Percentiles rank a stretch among this genome's conserved stretches.
Evolutionary conservation across 2,329 filamentous ascomycete species (phyloP).

Genomic region (Sphaerulina vaccinii): DNA sequence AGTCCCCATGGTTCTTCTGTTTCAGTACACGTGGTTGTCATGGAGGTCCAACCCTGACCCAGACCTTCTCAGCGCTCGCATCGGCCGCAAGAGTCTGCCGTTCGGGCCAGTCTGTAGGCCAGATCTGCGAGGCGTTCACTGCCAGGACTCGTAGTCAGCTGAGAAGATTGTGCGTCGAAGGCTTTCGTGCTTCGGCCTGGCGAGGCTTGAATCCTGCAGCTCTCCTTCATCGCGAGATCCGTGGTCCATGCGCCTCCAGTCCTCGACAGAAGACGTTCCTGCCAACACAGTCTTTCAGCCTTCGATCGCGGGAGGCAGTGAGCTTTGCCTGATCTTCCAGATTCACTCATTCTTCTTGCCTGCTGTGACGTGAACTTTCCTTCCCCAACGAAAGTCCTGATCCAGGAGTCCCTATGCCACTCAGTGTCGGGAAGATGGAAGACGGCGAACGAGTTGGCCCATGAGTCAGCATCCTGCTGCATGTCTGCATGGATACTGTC

Average conservation of each 20-base stretch:
- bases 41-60: no score
- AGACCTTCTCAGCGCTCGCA: constrained; percentile 40
- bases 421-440: no score
- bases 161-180: constrained; percentile 48
- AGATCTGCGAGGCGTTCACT: constrained; percentile 34
- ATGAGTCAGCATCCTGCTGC: no score
- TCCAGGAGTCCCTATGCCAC: no score
- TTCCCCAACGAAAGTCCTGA: no score
- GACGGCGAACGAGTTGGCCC: no score
- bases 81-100: constrained; percentile 41
- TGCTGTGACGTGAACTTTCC: constrained; percentile 37
- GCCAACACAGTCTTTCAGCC: constrained; percentile 45
- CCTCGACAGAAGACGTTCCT: constrained; percentile 48
- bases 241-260: constrained; percentile 48
- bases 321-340: constrained; percentile 41
- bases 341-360: constrained; percentile 33
- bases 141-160: constrained; percentile 52
- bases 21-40: constrained; percentile 24
- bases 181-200: constrained; percentile 25
- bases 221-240: constrained; percentile 37
- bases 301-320: constrained; percentile 47
- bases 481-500: no score
- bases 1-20: constrained; percentile 22
- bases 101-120: constrained; percentile 41
- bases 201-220: constrained; percentile 27